Evolutionary conservation across 2,329 filamentous ascomycete species (phyloP), one percentile per base, ranked within the genome.

Genomic region (Trichoderma semiorbis): DNA sequence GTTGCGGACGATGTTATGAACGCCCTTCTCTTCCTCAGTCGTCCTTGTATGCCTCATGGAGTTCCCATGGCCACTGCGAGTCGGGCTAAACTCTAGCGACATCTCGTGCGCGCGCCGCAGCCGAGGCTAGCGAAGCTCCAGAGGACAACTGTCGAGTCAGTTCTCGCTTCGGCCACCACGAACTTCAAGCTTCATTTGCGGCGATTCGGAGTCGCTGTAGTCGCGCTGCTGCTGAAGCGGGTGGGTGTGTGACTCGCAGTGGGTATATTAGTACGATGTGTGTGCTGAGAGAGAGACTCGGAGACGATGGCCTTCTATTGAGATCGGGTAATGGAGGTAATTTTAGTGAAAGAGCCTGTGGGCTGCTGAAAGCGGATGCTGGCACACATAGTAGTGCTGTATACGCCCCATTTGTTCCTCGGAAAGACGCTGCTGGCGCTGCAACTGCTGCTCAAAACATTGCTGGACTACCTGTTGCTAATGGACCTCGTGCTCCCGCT

Each of bases 1-100:
- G 55, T 87, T 85, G 74, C 93, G 93, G 76, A 98, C 96, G 82
- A 98, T 94, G 76, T 91, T 91, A 79, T 94, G 95, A 74, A 99
- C 92, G 78, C 91, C 94, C 75, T 93, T 91, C 81, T 99, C 98
- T 74, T 93, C 92, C 74, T 93, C 91, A 28, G 94, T 89, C 0
- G 95, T 92, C 77, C 97, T 88, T 12, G 80, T 77, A 58, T 85
- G 79, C 39, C 92, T 89, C 55, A 28, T 53, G 3, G 93, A 94
- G 2, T 85, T 85, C 58, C 95, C 91, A 58, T 87, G 81, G 32
- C 58, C 58, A n/a, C 87, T 50, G 21, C 87, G 85, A 21, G 81
- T 75, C 18, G 69, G 61, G 24, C 69, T 66, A 16, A 62, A 71
- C 32, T 71, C 50, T 32, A 62, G 69, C 62, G 76, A 77, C 72